phyloP scores from a whole-genome alignment of 306 rosid genomes.

The Pueraria montana region DNA sequence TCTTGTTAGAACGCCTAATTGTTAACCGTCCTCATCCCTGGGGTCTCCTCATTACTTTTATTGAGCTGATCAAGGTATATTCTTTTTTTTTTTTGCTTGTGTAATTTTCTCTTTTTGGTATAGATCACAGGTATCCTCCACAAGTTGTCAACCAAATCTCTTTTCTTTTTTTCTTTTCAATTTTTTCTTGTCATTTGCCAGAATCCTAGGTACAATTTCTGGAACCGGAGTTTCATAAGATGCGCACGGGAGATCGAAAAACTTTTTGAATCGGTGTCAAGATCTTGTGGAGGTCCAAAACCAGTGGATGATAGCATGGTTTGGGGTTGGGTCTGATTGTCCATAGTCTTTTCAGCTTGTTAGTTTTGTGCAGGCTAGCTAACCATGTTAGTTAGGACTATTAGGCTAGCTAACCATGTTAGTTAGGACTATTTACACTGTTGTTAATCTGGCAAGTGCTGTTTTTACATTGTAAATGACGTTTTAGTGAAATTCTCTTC shows the following conservation, averaged over 20 bases:
- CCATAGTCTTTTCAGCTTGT: constrained; percentile 28
- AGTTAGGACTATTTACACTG: no score
- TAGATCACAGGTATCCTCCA: not conserved
- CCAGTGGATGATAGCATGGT: no score
- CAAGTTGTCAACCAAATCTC: not conserved
- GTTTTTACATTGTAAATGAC: no score
- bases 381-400: constrained; percentile 6
- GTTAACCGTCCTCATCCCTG: constrained; percentile 98
- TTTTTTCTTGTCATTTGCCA: constrained; percentile 54
- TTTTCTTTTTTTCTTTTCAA: not conserved
- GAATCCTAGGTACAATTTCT: constrained; percentile 94
- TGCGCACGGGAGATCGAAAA: constrained; percentile 97
- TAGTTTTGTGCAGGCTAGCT: constrained; percentile 16
- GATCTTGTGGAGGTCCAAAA: no score
- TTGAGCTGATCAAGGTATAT: constrained; percentile 89
- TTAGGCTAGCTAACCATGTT: no score
- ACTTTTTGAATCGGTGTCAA: constrained; percentile 93
- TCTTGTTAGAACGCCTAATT: constrained; percentile 90
- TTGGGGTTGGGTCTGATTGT: no score
- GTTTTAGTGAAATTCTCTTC: no score
- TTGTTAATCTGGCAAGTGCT: no score
- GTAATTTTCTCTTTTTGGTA: not conserved
- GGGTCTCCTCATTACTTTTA: constrained; percentile 97
- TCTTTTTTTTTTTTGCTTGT: not conserved
- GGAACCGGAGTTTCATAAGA: constrained; percentile 93